Evolutionary conservation across 2,329 filamentous ascomycete species (phyloP).

Genomic region (Colletotrichum lupini): DNA sequence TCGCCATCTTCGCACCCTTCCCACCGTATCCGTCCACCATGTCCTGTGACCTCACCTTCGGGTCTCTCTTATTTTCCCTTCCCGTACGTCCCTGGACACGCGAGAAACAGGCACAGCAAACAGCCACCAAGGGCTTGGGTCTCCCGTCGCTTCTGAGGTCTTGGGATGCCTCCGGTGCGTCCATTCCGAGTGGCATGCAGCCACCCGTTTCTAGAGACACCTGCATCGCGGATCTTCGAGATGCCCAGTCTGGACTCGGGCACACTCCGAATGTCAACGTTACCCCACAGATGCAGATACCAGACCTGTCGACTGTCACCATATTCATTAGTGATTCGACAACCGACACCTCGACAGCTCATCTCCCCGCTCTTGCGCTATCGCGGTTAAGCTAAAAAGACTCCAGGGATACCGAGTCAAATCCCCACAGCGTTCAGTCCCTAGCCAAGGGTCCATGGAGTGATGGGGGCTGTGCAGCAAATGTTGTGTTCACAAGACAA

Average conservation of each 20-base stretch:
- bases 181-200: background rate
- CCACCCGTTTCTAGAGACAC: conserved; percentile 1
- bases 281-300: background rate
- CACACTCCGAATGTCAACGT: conserved; percentile 31
- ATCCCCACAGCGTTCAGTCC: conserved; percentile 8
- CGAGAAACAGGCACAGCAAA: background rate
- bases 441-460: conserved; percentile 1
- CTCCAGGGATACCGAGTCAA: conserved; percentile 14
- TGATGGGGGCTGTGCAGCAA: conserved; percentile 28
- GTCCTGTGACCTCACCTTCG: conserved; percentile 7
- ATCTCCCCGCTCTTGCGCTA: conserved; percentile 26
- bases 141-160: background rate
- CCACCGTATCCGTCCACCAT: background rate
- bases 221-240: conserved; percentile 15
- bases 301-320: conserved; percentile 5
- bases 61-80: conserved; percentile 5
- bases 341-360: conserved; percentile 4
- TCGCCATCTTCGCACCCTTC: conserved; percentile 6
- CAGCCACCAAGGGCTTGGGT: background rate
- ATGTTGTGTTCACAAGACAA: conserved; percentile 15
- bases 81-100: background rate
- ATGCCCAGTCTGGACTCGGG: conserved; percentile 24
- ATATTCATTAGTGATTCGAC: background rate
- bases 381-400: conserved; percentile 1
- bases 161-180: conserved; percentile 4